Percentiles rank a stretch among this genome's conserved stretches.
Conservation (phyloP, 2,329 filamentous ascomycete genomes). For the Ceratocystis ficicola region DNA sequence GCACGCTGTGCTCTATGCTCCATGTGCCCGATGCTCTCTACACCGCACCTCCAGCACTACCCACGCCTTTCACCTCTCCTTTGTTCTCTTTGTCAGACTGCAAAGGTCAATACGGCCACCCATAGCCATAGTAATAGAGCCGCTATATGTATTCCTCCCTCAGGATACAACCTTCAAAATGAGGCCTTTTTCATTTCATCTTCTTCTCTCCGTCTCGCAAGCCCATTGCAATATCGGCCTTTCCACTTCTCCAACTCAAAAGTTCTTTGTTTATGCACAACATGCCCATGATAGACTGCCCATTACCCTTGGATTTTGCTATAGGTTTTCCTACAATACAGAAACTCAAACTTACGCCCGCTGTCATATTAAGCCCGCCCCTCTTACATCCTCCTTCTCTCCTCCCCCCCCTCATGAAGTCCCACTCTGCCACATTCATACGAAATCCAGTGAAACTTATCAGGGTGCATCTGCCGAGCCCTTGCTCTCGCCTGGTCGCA, state of each 20-base stretch:
- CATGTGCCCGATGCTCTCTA: too few relatives aligned
- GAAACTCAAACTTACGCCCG: not conserved
- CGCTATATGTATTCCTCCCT: not conserved
- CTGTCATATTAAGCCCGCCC: conserved; percentile 8
- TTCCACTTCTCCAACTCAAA: not conserved
- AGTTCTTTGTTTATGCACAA: not conserved
- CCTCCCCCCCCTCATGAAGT: not conserved
- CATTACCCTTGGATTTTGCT: not conserved
- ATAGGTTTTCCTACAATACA: not conserved
- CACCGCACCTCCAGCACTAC: too few relatives aligned
- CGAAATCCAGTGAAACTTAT: conserved; percentile 9
- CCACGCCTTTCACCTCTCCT: too few relatives aligned
- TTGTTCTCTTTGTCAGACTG: too few relatives aligned
- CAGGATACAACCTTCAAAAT: not conserved
- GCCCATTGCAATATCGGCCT: not conserved
- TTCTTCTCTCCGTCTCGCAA: not conserved
- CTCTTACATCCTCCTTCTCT: not conserved
- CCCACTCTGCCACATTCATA: not conserved
- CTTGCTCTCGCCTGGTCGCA: not conserved
- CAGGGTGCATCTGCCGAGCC: conserved; percentile 5
- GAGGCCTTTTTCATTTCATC: not conserved
- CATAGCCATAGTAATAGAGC: not conserved
- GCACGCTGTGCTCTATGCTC: too few relatives aligned
- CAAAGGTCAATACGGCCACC: too few relatives aligned
- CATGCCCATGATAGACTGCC: not conserved